phyloP scores from a whole-genome alignment of 345 rosid genomes.

The Gossypium longicalyx region DNA sequence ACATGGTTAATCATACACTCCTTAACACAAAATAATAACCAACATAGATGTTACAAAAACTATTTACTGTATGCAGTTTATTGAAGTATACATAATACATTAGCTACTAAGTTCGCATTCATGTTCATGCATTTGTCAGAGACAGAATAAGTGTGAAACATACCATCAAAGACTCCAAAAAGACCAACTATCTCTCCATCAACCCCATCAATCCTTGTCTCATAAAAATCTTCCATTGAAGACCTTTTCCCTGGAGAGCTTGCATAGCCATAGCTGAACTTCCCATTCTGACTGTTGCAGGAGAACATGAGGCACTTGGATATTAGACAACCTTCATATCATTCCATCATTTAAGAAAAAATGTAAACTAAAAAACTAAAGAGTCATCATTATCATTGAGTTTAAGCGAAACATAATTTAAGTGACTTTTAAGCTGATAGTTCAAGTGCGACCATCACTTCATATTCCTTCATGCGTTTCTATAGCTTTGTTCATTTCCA shows the following conservation, averaged over 20 bases:
- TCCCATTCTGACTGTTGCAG: conserved; percentile 74
- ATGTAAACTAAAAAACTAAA: not conserved
- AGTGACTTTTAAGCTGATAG: not conserved
- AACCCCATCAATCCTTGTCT: conserved; percentile 88
- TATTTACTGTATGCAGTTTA: not conserved
- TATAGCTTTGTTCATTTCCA: not conserved
- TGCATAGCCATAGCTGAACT: conserved; percentile 97
- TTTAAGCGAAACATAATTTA: not conserved
- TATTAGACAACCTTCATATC: conserved; percentile 8
- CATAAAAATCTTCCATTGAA: conserved; percentile 97
- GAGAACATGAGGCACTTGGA: conserved; percentile 12
- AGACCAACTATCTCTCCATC: conserved; percentile 94
- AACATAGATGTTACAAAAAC: not conserved
- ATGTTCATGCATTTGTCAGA: not conserved
- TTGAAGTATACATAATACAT: not conserved
- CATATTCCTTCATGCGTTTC: not conserved
- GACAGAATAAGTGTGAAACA: conserved; percentile 19
- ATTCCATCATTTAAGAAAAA: not conserved
- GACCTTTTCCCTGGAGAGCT: conserved; percentile 95
- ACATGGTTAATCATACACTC: not conserved
- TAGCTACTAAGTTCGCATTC: not conserved
- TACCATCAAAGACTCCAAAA: conserved; percentile 99
- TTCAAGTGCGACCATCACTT: not conserved
- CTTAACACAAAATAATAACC: not conserved
- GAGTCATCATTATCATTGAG: not conserved